Evolutionary conservation across 306 rosid species (phyloP).

Genomic region (Fagus sylvatica): DNA sequence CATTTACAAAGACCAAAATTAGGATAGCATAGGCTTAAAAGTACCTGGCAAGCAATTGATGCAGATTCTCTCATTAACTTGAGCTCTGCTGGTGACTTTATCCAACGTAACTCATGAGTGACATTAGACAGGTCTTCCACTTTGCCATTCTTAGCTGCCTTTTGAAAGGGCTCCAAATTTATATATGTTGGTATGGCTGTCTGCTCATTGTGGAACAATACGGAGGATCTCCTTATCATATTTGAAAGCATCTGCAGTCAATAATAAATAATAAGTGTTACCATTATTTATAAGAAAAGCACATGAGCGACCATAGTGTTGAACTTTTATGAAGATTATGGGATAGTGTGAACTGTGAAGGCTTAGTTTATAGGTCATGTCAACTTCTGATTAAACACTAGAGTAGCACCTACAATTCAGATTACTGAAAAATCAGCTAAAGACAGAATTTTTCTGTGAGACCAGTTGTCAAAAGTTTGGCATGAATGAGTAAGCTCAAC

Average conservation of each 20-base stretch:
- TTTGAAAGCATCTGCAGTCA: slow-evolving; percentile 86
- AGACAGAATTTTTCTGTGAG: not conserved
- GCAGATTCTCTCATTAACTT: slow-evolving; percentile 89
- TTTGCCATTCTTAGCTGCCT: slow-evolving; percentile 44
- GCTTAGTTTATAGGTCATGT: not conserved
- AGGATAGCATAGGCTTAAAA: slow-evolving; percentile 3
- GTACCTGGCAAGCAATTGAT: slow-evolving; percentile 92
- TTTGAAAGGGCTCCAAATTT: slow-evolving; percentile 64
- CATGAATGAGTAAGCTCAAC: not conserved
- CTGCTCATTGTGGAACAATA: slow-evolving; percentile 71
- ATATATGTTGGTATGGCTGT: slow-evolving; percentile 65
- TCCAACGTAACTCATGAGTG: slow-evolving; percentile 73
- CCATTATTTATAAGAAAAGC: not conserved
- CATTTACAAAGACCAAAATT: not conserved
- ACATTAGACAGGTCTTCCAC: slow-evolving; percentile 55
- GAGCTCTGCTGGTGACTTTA: slow-evolving; percentile 89
- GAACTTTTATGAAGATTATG: not conserved
- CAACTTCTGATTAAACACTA: not conserved
- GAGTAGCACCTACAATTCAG: not conserved
- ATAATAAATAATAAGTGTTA: slow-evolving; percentile 18
- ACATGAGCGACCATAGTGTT: not conserved
- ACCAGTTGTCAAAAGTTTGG: not conserved
- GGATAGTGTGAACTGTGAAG: not conserved
- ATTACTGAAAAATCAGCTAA: not conserved
- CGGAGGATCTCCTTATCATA: slow-evolving; percentile 64